phyloP scores from a whole-genome alignment of 176 grass and related monocot genomes.

The Aegilops bicornis region DNA sequence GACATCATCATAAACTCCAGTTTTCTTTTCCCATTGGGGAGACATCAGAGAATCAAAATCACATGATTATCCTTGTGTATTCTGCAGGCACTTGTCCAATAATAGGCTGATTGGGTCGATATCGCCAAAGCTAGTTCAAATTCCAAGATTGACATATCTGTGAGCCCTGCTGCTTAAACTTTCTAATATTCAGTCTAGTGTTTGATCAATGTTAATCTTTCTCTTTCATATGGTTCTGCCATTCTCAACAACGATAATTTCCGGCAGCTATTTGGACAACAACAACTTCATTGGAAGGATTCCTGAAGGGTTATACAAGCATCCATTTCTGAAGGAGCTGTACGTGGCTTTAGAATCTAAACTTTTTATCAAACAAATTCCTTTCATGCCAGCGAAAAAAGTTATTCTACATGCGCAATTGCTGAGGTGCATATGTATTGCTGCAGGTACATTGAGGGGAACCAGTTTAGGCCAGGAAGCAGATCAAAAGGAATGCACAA shows the following conservation, averaged over 20 bases:
- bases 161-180: constrained; percentile 42
- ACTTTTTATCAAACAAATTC: neutral
- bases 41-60: neutral
- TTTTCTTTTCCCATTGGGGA: neutral
- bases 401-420: no score
- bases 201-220: neutral
- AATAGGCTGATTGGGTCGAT: constrained; percentile 87
- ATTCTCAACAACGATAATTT: constrained; percentile 8
- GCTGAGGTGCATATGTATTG: neutral
- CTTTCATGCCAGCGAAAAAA: neutral
- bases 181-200: neutral
- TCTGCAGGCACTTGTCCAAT: constrained; percentile 71
- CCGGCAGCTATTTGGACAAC: constrained; percentile 74
- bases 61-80: neutral
- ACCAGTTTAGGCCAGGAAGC: constrained; percentile 80
- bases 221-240: neutral
- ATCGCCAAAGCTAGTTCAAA: constrained; percentile 68
- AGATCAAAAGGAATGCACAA: constrained; percentile 90
- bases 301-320: constrained; percentile 87
- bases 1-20: constrained; percentile 8
- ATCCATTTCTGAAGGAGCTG: constrained; percentile 90
- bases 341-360: constrained; percentile 41
- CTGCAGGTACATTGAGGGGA: constrained; percentile 82
- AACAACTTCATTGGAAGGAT: constrained; percentile 94
- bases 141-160: constrained; percentile 91